phyloP scores from a whole-genome alignment of 2,329 filamentous ascomycete species.

The Neonectria hederae region DNA sequence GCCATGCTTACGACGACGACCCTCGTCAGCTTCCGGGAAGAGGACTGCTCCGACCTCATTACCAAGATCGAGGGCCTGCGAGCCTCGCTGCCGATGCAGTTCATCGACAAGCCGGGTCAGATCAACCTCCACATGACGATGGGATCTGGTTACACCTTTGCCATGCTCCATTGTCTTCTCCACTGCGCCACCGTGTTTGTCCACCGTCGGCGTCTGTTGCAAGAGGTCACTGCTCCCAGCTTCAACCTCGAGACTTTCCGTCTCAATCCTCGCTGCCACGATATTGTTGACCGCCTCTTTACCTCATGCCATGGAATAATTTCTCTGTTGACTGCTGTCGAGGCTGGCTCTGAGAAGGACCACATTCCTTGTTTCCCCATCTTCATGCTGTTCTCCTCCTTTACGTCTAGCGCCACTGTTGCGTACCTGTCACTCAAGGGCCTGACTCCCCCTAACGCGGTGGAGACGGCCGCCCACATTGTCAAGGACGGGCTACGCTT shows the following conservation, averaged over 20 bases:
- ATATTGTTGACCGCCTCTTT: constrained; percentile 66
- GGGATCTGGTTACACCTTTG: constrained; percentile 70
- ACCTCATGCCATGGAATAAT: constrained; percentile 68
- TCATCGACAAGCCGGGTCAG: constrained; percentile 68
- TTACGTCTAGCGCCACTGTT: constrained; percentile 68
- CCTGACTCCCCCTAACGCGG: constrained; percentile 63
- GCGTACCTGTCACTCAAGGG: constrained; percentile 71
- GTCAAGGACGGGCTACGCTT: constrained; percentile 68
- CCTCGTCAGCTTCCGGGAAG: constrained; percentile 62
- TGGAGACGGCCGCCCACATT: constrained; percentile 65
- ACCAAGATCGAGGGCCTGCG: constrained; percentile 65
- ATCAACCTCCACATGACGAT: constrained; percentile 71
- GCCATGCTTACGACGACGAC: constrained; percentile 67
- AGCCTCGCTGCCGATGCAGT: constrained; percentile 65
- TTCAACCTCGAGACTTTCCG: constrained; percentile 66
- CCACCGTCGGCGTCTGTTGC: constrained; percentile 66
- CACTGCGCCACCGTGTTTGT: constrained; percentile 70
- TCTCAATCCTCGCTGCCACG: constrained; percentile 58
- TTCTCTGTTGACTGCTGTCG: constrained; percentile 63
- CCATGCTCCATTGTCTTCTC: constrained; percentile 69
- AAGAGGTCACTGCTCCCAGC: constrained; percentile 62
- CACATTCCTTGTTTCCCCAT: constrained; percentile 69
- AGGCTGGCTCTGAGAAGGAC: constrained; percentile 66
- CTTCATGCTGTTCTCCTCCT: constrained; percentile 71
- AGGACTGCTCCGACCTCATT: constrained; percentile 61